phyloP scores from a whole-genome alignment of 192 early-diverging fungal species.

The Coemansia guatemalensis region DNA sequence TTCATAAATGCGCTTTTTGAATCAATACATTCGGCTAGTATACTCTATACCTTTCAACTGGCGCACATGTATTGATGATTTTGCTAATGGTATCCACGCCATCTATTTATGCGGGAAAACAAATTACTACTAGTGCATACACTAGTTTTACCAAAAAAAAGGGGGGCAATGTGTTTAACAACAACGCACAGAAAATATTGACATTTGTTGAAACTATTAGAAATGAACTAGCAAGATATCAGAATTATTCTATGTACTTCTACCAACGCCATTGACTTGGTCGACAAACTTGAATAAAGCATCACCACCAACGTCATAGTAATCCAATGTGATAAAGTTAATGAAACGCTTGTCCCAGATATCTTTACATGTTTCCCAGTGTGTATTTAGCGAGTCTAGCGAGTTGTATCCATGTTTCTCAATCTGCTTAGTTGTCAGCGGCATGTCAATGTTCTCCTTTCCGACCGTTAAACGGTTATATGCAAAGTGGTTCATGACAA shows the following conservation, averaged over 20 bases:
- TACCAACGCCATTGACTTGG: slow-evolving; percentile 24
- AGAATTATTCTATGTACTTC: neutral
- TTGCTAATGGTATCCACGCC: no score
- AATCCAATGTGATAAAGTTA: slow-evolving; percentile 51
- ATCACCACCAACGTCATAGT: slow-evolving; percentile 38
- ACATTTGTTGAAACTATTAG: neutral
- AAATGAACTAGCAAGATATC: neutral
- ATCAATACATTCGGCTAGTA: neutral
- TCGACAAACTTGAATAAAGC: slow-evolving; percentile 36
- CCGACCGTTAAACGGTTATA: slow-evolving; percentile 37
- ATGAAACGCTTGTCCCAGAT: slow-evolving; percentile 29
- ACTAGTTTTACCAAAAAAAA: no score
- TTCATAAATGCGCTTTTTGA: neutral
- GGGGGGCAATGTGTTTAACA: no score
- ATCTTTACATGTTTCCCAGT: slow-evolving; percentile 27
- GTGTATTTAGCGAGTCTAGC: slow-evolving; percentile 21
- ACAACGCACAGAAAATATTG: slow-evolving; percentile 1
- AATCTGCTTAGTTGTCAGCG: slow-evolving; percentile 18
- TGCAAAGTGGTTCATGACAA: slow-evolving; percentile 52
- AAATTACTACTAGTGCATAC: no score
- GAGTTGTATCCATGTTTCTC: slow-evolving; percentile 32
- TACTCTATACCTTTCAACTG: neutral
- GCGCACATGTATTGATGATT: neutral
- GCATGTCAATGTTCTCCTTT: slow-evolving; percentile 33
- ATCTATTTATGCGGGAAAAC: no score